Evolutionary conservation across 1,284 basidiomycete species (phyloP), one percentile per base, ranked within the genome.

Genomic region (Ustilago curta): DNA sequence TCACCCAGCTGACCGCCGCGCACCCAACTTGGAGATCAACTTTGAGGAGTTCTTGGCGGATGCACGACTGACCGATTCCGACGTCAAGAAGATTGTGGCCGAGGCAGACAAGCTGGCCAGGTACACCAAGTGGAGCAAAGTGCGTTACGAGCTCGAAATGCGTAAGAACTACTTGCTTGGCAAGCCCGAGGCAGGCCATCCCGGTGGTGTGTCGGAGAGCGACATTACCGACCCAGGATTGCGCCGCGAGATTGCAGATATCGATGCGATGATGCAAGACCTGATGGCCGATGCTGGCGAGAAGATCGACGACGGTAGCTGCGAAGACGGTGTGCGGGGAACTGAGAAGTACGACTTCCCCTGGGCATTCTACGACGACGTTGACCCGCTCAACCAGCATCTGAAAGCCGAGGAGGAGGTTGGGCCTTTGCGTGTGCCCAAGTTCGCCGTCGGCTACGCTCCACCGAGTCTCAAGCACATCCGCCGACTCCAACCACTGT

Each of bases 31-130:
- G 39, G 83, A 84, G 64, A 68, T 84, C 66, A 83, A 84, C 59
- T 70, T 83, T 23, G 83, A 84, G 54, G 81, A 80, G 49, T 59
- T 84, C 45, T 69, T 84, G 21, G 69, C 74, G 44, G 83, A 84
- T 50, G 63, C 75, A n/a, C 64, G 81, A 4, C 62, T 84, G n/a
- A 76, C 59, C 25, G 70, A 77, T 18, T 51, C 67, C 16, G 83
- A 84, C 32, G 78, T 82, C 21, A 64, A 77, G 29, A 65, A 62
- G 53, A 79, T 84, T 51, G 32, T 84, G 1, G 55, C 29, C 16
- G 83, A 84, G 51, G 55, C 76, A 3, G 76, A 83, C 51, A 57
- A 65, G n/a, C 44, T 84, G 27, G 70, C 66, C 9, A 19, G 44
- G 19, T 84, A 74, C 59, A 61, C 71, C 31, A 76, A 77, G 58